Percentiles rank a stretch among this genome's conserved stretches.
phyloP scores from a whole-genome alignment of 2,329 filamentous ascomycete genomes.

The Endocalyx cinctus region DNA sequence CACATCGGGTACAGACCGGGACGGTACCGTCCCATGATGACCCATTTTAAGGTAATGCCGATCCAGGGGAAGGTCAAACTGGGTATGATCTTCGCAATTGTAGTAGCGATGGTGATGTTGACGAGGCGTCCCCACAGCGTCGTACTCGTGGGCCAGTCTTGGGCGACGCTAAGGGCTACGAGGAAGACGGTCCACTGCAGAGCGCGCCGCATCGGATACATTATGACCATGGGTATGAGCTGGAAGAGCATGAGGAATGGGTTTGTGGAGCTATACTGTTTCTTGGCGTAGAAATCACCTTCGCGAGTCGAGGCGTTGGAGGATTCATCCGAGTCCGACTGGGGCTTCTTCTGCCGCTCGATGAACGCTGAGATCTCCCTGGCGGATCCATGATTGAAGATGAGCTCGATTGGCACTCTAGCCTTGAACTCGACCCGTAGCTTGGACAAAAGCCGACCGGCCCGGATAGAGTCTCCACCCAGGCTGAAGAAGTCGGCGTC shows the following conservation, averaged over 20 bases:
- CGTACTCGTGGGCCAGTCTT: constrained; percentile 34
- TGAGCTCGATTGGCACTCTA: constrained; percentile 43
- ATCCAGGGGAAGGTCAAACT: constrained; percentile 33
- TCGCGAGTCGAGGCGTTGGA: constrained; percentile 6
- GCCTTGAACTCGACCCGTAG: constrained; percentile 46
- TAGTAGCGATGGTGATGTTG: constrained; percentile 39
- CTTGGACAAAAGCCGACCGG: constrained; percentile 46
- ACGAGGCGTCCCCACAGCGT: constrained; percentile 41
- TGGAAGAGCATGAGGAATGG: constrained; percentile 44
- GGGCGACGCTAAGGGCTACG: constrained; percentile 37
- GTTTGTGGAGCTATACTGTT: constrained; percentile 46
- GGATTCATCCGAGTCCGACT: constrained; percentile 1
- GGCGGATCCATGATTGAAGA: constrained; percentile 41
- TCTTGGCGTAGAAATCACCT: constrained; percentile 33
- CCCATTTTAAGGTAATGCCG: constrained; percentile 50
- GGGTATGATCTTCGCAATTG: constrained; percentile 25
- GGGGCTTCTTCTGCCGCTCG: not conserved
- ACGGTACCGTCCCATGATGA: constrained; percentile 47
- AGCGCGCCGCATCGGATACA: constrained; percentile 48
- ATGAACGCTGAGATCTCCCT: not conserved
- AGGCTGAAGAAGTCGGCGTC: constrained; percentile 43
- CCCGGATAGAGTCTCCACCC: constrained; percentile 49
- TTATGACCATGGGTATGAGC: constrained; percentile 42
- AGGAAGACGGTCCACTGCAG: constrained; percentile 51
- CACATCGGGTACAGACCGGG: constrained; percentile 56